phyloP scores from a whole-genome alignment of 2,329 filamentous ascomycete genomes.

The Diaporthe citrichinensis region DNA sequence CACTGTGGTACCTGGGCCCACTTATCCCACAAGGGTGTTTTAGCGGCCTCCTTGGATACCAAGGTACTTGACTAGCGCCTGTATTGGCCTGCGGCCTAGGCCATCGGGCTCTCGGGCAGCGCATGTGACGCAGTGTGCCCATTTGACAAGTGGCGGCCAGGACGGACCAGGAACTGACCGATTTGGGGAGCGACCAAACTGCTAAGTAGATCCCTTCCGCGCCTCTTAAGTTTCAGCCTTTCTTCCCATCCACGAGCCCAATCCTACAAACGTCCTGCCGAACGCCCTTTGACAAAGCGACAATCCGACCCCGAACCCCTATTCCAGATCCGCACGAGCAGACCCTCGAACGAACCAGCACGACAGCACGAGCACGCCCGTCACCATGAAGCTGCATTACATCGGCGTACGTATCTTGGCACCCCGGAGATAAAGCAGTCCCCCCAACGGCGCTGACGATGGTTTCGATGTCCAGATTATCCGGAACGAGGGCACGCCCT shows the following conservation, averaged over 20 bases:
- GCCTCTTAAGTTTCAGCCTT: conserved; percentile 35
- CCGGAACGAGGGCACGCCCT: conserved; percentile 82
- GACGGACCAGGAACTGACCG: conserved; percentile 17
- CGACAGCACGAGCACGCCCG: conserved; percentile 42
- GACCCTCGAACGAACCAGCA: neutral
- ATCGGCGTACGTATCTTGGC: conserved; percentile 76
- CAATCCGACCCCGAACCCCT: neutral
- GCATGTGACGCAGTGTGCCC: conserved; percentile 29
- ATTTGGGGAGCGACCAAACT: neutral
- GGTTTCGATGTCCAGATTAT: conserved; percentile 73
- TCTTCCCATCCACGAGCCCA: neutral
- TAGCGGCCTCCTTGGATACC: conserved; percentile 2
- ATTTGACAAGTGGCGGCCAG: conserved; percentile 33
- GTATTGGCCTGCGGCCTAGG: neutral
- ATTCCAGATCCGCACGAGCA: conserved; percentile 20
- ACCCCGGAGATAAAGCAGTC: conserved; percentile 34
- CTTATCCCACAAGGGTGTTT: conserved; percentile 1
- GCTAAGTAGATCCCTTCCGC: neutral
- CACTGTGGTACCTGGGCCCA: neutral
- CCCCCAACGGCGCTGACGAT: conserved; percentile 36
- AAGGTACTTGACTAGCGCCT: conserved; percentile 6
- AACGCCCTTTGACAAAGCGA: conserved; percentile 3
- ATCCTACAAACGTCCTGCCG: neutral
- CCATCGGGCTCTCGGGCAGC: conserved; percentile 16
- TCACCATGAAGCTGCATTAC: conserved; percentile 85